phyloP scores from a whole-genome alignment of 345 rosid species.

The Citrus mangshanensis region DNA sequence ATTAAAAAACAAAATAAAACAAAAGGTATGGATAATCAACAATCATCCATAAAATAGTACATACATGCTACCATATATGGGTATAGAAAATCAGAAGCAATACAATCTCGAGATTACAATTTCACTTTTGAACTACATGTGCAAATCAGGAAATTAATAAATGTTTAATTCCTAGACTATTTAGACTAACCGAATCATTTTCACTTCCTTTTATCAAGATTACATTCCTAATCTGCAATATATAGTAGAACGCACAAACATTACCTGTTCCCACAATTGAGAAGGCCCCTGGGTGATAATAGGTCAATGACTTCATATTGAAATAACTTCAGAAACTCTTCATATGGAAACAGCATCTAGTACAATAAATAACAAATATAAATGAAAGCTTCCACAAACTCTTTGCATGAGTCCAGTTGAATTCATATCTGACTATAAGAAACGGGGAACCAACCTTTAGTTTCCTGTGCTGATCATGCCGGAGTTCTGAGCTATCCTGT shows the following conservation, averaged over 20 bases:
- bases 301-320: conserved; percentile 56
- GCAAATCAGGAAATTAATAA: background rate
- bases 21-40: background rate
- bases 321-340: conserved; percentile 67
- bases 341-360: conserved; percentile 76
- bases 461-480: conserved; percentile 39
- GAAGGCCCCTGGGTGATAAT: conserved; percentile 78
- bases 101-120: background rate
- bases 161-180: background rate
- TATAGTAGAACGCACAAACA: conserved; percentile 7
- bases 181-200: background rate
- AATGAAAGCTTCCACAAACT: conserved; percentile 1
- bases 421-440: conserved; percentile 6
- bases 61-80: background rate
- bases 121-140: background rate
- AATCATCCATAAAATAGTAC: background rate
- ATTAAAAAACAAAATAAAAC: background rate
- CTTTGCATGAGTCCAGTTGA: background rate
- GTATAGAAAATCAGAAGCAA: background rate
- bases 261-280: conserved; percentile 86
- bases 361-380: conserved; percentile 1
- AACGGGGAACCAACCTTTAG: conserved; percentile 41
- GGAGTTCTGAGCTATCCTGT: conserved; percentile 22
- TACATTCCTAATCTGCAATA: background rate
- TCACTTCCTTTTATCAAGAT: background rate